Evolutionary conservation across 2,329 filamentous ascomycete genomes (phyloP), one percentile per base, ranked within the genome.

Genomic region (Pyrenophora seminiperda): DNA sequence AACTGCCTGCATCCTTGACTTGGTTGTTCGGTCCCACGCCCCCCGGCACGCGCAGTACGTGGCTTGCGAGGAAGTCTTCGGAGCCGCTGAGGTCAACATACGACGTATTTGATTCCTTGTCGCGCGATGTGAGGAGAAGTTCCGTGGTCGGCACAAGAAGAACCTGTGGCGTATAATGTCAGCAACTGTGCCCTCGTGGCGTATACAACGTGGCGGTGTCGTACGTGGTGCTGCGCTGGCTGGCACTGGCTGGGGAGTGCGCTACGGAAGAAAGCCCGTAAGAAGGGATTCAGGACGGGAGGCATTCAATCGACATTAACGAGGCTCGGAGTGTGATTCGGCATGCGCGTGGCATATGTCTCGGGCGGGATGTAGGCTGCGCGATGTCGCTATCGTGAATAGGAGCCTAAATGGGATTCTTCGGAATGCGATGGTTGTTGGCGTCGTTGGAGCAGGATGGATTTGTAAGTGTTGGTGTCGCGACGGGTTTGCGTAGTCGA

Each of bases 231-330:
- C 75, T 94, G 89, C 59, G 91, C 83, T 47, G 94, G 92, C 58
- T 87, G 85, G 81, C 94, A 97, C 86, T 97, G 93, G 68, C 88
- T 81, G 65, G 89, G 88, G 72, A 97, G 83, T 75, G 90, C 86
- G 84, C 91, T 97, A 81, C 91, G 91, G 83, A 97, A 97, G 86
- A 99, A 97, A 82, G 93, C 91, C 81, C 90, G 88, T 76, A 99
- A 83, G 79, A 97, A 97, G 75, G 94, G 94, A 79, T 99, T 99
- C 86, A 97, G 83, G 58, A 70, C 67, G 80, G 94, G 91, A 87
- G 92, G 92, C 92, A 96, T 96, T 86, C 88, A 88, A 80, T 76
- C 77, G 72, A 74, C 67, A 70, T 67, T 34, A 61, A 66, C 47
- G 32, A 46, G 45, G 37, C 36, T 57, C 55, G 46, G 56, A 39